Evolutionary conservation across 768 basidiomycete species (phyloP).

Genomic region (Paxillus involutus): DNA sequence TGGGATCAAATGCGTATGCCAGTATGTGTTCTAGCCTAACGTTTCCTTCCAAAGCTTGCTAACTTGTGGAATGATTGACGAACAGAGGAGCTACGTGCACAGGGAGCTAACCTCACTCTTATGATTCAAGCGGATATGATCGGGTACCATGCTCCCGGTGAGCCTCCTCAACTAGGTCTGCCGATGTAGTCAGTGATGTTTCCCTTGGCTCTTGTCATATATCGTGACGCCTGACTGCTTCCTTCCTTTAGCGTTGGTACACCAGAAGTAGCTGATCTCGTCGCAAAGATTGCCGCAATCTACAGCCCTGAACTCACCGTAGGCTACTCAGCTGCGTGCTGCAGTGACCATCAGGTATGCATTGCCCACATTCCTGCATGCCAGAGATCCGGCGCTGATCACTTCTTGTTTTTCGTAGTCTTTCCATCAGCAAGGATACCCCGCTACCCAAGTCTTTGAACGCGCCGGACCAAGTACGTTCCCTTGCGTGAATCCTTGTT

Average conservation of each 20-base stretch:
- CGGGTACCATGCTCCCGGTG: slow-evolving; percentile 74
- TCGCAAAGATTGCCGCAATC: slow-evolving; percentile 71
- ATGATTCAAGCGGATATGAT: slow-evolving; percentile 95
- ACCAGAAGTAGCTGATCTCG: slow-evolving; percentile 70
- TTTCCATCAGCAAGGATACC: slow-evolving; percentile 81
- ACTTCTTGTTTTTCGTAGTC: slow-evolving; percentile 42
- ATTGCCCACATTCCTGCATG: neutral
- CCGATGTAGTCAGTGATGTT: slow-evolving; percentile 57
- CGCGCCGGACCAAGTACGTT: slow-evolving; percentile 69
- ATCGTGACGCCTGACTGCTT: neutral
- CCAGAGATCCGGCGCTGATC: neutral
- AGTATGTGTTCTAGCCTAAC: slow-evolving; percentile 43
- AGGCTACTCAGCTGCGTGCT: slow-evolving; percentile 76
- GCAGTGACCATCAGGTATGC: slow-evolving; percentile 84
- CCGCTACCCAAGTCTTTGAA: slow-evolving; percentile 87
- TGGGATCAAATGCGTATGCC: slow-evolving; percentile 79
- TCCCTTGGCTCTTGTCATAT: neutral
- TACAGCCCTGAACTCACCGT: slow-evolving; percentile 81
- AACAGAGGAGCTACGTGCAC: slow-evolving; percentile 56
- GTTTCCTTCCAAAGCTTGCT: neutral
- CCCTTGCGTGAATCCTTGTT: neutral
- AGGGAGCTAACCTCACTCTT: slow-evolving; percentile 66
- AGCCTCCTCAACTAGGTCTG: slow-evolving; percentile 82
- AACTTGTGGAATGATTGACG: no score
- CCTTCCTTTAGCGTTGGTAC: slow-evolving; percentile 64